phyloP scores from a whole-genome alignment of 2,329 filamentous ascomycete genomes.

The Fonsecaea pedrosoi region DNA sequence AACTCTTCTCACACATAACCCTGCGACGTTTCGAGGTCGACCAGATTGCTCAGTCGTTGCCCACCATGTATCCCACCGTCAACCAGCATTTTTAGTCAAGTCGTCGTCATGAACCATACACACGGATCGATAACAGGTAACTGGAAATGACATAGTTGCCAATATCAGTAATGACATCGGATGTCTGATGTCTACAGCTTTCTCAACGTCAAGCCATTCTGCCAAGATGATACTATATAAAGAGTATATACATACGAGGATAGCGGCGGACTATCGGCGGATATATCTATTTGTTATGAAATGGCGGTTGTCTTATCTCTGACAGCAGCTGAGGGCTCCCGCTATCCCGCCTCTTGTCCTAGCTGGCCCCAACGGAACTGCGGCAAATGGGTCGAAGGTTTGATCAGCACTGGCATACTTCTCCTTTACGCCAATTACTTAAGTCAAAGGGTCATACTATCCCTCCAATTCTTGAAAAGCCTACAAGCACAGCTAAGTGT shows the following conservation, averaged over 20 bases:
- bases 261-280: background rate
- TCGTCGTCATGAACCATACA: background rate
- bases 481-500: background rate
- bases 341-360: background rate
- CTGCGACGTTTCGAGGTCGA: background rate
- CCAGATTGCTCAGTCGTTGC: background rate
- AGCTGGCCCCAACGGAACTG: background rate
- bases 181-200: background rate
- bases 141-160: background rate
- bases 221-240: background rate
- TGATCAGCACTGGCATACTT: background rate
- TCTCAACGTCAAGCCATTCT: background rate
- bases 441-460: background rate
- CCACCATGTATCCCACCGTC: background rate
- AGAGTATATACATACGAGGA: background rate
- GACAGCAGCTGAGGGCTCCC: background rate
- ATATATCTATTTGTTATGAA: conserved; percentile 5
- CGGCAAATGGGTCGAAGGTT: background rate
- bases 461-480: too few species aligned
- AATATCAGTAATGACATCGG: background rate
- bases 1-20: too few species aligned
- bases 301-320: background rate
- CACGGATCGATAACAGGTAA: background rate
- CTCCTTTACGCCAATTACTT: background rate
- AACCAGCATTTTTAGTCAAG: too few species aligned